Evolutionary conservation across 768 basidiomycete species (phyloP), one percentile per base, ranked within the genome.

Genomic region (Dentipellis sp.): DNA sequence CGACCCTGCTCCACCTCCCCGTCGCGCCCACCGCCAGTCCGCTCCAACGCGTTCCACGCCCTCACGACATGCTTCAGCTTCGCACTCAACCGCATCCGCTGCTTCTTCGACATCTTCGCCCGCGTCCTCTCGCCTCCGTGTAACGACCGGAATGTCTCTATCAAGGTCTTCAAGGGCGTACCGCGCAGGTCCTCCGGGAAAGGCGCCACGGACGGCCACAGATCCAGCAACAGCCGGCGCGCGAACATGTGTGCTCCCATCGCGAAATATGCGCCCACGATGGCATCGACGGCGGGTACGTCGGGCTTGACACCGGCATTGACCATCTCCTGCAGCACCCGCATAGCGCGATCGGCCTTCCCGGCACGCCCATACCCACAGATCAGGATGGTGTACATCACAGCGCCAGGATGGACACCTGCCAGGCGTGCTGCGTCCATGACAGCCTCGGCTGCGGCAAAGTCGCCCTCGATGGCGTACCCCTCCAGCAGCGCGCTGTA

Each of bases 311-410:
- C 69, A 16, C 82, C 84, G 12, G 71, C 68, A 2, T 72, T 68
- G 11, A 87, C 60, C 87, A 93, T 90, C 39, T 74, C 68, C 36
- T 75, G 75, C 64, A 90, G 91, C 22, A 74, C 69, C 35, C 66
- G 68, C 60, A 78, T 68, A 0, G 87, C 87, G 23, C 69, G 65
- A 3, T 71, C 69, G 5, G 86, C 79, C 35, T 81, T 69, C 12
- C 79, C 78, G 52, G 75, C 74, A n/a, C 80, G 79, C 19, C 80
- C 86, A 66, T 84, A 78, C 2, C 86, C 90, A 37, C 76, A 73
- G 61, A 94, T 83, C 58, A 94, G 76, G 58, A 85, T 82, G 22
- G 90, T 91, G 73, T 83, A 88, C 77, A 88, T 81, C 47, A 84
- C 77, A 17, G 80, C 75, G 60, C 83, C 82, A 19, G 83, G 79